Conservation (phyloP, 2,329 filamentous ascomycete species). For the Furcasterigmium furcatum region DNA sequence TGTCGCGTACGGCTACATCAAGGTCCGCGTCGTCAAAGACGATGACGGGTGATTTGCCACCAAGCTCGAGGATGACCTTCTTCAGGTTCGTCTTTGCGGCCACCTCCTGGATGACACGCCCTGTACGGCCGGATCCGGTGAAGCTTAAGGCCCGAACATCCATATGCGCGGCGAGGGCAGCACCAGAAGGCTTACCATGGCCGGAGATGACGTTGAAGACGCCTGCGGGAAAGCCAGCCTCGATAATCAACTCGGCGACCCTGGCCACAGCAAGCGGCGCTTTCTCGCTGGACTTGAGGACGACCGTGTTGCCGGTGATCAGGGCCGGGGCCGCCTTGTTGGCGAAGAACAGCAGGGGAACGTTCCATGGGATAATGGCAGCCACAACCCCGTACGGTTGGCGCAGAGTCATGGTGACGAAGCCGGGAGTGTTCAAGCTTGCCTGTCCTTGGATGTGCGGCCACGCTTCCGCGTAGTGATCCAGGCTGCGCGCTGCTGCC, state of each 20-base stretch:
- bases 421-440: too few species aligned
- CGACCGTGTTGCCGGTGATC: conserved; percentile 54
- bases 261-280: conserved; percentile 59
- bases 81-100: conserved; percentile 65
- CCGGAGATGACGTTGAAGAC: conserved; percentile 63
- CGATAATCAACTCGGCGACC: conserved; percentile 56
- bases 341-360: conserved; percentile 53
- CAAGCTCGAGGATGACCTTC: conserved; percentile 68
- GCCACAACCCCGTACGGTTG: conserved; percentile 59
- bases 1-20: conserved; percentile 65
- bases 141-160: conserved; percentile 66
- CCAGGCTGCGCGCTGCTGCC: too few species aligned
- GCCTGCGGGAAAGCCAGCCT: conserved; percentile 68
- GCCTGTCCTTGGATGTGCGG: too few species aligned
- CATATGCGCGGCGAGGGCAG: conserved; percentile 48
- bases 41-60: conserved; percentile 67
- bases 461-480: too few species aligned
- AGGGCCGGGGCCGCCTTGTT: conserved; percentile 61
- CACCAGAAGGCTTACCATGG: conserved; percentile 47
- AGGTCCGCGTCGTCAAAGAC: conserved; percentile 65
- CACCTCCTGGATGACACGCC: conserved; percentile 63
- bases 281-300: conserved; percentile 62
- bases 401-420: too few species aligned
- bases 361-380: conserved; percentile 56
- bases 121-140: conserved; percentile 69